Percentiles rank a stretch among this genome's conserved stretches.
Conservation (phyloP, 2,329 filamentous ascomycete genomes). For the Talaromyces marneffei region DNA sequence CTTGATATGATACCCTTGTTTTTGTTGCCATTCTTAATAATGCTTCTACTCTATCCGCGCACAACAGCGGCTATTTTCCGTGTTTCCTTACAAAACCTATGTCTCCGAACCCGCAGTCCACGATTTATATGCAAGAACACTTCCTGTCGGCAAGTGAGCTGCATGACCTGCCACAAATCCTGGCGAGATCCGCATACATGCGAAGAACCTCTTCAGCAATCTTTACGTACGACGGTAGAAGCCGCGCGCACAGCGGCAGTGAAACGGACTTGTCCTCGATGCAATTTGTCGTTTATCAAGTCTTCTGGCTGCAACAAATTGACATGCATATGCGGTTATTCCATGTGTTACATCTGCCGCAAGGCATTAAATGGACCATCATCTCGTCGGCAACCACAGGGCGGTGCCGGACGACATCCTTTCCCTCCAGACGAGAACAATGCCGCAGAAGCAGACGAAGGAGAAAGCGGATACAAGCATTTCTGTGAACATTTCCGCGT, state of each 20-base stretch:
- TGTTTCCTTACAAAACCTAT: slow-evolving; percentile 60
- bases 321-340: slow-evolving; percentile 90
- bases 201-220: slow-evolving; percentile 74
- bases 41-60: slow-evolving; percentile 52
- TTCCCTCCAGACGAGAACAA: neutral
- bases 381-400: neutral
- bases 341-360: slow-evolving; percentile 96
- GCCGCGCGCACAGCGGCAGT: slow-evolving; percentile 88
- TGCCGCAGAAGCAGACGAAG: slow-evolving; percentile 17
- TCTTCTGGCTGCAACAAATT: slow-evolving; percentile 93
- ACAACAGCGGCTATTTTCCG: slow-evolving; percentile 48
- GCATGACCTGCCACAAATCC: slow-evolving; percentile 70
- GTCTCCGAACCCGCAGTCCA: slow-evolving; percentile 64
- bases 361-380: slow-evolving; percentile 47
- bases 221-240: slow-evolving; percentile 83
- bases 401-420: neutral
- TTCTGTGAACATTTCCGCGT: slow-evolving; percentile 95
- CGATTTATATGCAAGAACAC: slow-evolving; percentile 72
- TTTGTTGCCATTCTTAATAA: slow-evolving; percentile 50
- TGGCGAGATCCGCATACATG: slow-evolving; percentile 90
- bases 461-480: slow-evolving; percentile 74
- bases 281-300: slow-evolving; percentile 89
- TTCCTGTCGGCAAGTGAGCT: slow-evolving; percentile 64
- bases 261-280: slow-evolving; percentile 90
- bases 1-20: slow-evolving; percentile 42